A percentile compares a stretch with the other conserved stretches of the same genome.
phyloP scores from a whole-genome alignment of 441 rosid species.

The Populus trichocarpa region DNA sequence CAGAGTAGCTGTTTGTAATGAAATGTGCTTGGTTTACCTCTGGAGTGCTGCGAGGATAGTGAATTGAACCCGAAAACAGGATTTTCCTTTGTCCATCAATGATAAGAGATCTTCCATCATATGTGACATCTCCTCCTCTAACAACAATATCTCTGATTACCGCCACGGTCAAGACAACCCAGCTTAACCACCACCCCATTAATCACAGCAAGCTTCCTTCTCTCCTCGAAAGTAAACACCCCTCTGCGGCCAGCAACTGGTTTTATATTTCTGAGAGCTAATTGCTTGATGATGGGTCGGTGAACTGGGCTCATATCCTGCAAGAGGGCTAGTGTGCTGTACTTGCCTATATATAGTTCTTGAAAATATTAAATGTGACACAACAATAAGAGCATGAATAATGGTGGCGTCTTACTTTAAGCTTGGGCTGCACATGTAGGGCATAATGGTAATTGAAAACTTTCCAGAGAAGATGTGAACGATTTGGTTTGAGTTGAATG shows the following conservation, averaged over 20 bases:
- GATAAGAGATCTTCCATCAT: constrained; percentile 71
- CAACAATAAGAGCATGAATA: not conserved
- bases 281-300: not conserved
- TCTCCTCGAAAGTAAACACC: not conserved
- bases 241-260: not conserved
- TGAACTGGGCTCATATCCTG: not conserved
- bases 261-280: not conserved
- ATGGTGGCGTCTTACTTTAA: not conserved
- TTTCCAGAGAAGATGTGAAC: not conserved
- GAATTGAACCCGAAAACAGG: constrained; percentile 80
- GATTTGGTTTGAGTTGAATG: not conserved
- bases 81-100: constrained; percentile 61
- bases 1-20: not conserved
- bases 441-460: not conserved
- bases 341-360: not conserved
- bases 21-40: constrained; percentile 30
- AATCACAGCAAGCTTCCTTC: not conserved
- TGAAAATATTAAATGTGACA: not conserved
- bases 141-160: constrained; percentile 1
- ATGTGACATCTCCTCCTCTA: constrained; percentile 49
- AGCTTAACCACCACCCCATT: constrained; percentile 8
- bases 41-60: constrained; percentile 87
- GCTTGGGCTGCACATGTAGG: not conserved
- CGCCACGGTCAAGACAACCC: constrained; percentile 4
- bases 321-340: not conserved